A percentile compares a stretch with the other conserved stretches of the same genome.
Evolutionary conservation across 805 yeast genomes (phyloP).

Genomic region (Hanseniaspora vineae): DNA sequence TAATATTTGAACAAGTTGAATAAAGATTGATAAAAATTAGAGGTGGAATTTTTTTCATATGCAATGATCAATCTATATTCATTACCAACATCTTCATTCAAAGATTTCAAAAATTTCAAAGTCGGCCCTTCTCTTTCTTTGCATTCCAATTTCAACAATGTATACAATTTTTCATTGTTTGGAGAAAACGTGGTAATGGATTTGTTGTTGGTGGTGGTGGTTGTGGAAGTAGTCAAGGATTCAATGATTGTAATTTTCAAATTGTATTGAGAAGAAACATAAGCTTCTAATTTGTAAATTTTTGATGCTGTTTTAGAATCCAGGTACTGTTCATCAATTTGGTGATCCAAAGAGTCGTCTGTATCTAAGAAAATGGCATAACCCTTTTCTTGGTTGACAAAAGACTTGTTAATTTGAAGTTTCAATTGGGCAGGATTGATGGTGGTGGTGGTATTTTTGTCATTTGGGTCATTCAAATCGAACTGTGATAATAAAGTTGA

Average conservation of each 20-base stretch:
- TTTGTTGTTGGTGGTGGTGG: no score
- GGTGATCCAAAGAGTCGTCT: slow-evolving; percentile 47
- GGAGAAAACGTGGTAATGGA: slow-evolving; percentile 33
- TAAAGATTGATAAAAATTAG: slow-evolving; percentile 78
- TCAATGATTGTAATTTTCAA: slow-evolving; percentile 29
- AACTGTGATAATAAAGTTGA: slow-evolving; percentile 46
- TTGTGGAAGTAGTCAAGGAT: slow-evolving; percentile 48
- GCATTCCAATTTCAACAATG: slow-evolving; percentile 58
- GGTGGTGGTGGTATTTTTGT: no score
- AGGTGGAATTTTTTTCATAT: slow-evolving; percentile 69
- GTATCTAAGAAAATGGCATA: slow-evolving; percentile 87
- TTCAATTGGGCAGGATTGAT: no score
- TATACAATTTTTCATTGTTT: slow-evolving; percentile 69
- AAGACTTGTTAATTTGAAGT: background rate
- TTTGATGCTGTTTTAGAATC: slow-evolving; percentile 50
- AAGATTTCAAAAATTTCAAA: slow-evolving; percentile 62
- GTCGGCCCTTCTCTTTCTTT: slow-evolving; percentile 78
- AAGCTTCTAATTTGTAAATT: slow-evolving; percentile 66
- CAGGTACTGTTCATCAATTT: slow-evolving; percentile 72
- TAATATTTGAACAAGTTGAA: slow-evolving; percentile 81
- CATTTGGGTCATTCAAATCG: background rate
- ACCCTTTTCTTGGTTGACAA: slow-evolving; percentile 30
- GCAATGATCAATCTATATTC: slow-evolving; percentile 87
- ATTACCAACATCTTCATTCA: slow-evolving; percentile 42
- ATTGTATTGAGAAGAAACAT: slow-evolving; percentile 24